A percentile compares a stretch with the other conserved stretches of the same genome.
Evolutionary conservation across 2,329 filamentous ascomycete species (phyloP).

Genomic region (Botrytis cinerea): DNA sequence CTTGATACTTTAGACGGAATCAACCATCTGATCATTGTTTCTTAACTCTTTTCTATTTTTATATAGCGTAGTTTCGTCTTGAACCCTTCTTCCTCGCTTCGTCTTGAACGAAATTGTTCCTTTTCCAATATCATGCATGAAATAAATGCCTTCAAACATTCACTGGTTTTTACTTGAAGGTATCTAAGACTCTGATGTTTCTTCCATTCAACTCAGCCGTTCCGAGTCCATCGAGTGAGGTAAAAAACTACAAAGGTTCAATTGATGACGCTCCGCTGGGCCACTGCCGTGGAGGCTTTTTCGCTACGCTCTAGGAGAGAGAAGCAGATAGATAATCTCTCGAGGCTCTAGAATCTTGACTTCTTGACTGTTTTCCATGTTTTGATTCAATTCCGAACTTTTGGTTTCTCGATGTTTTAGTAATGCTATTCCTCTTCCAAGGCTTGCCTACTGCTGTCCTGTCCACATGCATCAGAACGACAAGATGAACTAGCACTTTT

Average conservation of each 20-base stretch:
- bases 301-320: neutral
- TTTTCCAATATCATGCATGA: neutral
- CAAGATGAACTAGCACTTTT: neutral
- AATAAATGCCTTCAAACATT: neutral
- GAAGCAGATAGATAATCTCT: neutral
- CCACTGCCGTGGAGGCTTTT: neutral
- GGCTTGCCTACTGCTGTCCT: neutral
- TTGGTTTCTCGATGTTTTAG: neutral
- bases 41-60: neutral
- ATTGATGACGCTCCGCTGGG: neutral
- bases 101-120: neutral
- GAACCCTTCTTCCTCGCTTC: neutral
- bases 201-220: too few species aligned
- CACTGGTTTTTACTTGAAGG: neutral
- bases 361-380: neutral
- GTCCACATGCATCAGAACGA: neutral
- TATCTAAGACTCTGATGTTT: too few species aligned
- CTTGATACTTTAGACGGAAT: neutral
- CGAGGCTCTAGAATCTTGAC: neutral
- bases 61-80: neutral
- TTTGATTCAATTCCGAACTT: neutral
- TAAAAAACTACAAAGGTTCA: neutral
- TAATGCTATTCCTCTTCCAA: neutral
- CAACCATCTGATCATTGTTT: neutral
- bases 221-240: too few species aligned